A percentile compares a stretch with the other conserved stretches of the same genome.
These are phyloP conservation scores for Suillus subluteus DNA, from an alignment of 768 basidiomycete species.

Conservation along the genomic window DNA sequence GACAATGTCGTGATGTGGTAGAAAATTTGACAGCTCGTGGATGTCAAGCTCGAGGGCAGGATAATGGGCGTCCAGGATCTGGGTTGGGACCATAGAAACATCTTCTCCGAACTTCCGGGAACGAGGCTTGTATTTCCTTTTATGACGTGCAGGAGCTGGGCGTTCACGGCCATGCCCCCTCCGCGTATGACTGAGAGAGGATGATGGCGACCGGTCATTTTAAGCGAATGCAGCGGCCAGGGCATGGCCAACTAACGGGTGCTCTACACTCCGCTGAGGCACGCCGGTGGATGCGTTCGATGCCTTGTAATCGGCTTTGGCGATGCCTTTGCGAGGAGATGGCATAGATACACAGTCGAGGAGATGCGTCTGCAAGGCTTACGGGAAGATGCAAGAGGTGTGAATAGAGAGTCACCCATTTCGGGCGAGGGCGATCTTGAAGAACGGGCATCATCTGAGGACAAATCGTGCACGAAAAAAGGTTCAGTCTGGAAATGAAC, in stretches of 20 bases:
- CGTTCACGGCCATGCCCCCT: constrained; percentile 24
- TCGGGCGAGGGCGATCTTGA: constrained; percentile 16
- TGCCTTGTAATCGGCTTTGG: constrained; percentile 25
- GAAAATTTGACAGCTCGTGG: not conserved
- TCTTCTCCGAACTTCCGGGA: constrained; percentile 6
- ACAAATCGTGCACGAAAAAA: not conserved
- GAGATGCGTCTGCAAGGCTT: constrained; percentile 16
- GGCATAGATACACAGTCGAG: constrained; percentile 27
- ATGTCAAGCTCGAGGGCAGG: constrained; percentile 9
- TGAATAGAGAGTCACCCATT: constrained; percentile 30
- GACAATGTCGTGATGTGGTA: not conserved
- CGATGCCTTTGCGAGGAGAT: constrained; percentile 23
- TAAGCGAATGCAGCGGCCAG: not conserved
- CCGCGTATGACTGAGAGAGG: constrained; percentile 18
- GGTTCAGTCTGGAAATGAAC: constrained; percentile 9
- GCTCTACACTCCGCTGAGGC: not conserved
- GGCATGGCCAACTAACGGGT: constrained; percentile 2
- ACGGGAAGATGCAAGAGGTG: constrained; percentile 29
- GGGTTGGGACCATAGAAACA: not conserved
- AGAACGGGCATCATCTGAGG: not conserved
- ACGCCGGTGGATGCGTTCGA: not conserved
- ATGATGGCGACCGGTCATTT: not conserved
- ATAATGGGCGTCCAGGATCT: constrained; percentile 18
- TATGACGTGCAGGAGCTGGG: constrained; percentile 1
- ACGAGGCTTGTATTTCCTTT: not conserved